Base-by-base conservation (phyloP, 306 rosid genomes). In the Acacia confusa region DNA sequence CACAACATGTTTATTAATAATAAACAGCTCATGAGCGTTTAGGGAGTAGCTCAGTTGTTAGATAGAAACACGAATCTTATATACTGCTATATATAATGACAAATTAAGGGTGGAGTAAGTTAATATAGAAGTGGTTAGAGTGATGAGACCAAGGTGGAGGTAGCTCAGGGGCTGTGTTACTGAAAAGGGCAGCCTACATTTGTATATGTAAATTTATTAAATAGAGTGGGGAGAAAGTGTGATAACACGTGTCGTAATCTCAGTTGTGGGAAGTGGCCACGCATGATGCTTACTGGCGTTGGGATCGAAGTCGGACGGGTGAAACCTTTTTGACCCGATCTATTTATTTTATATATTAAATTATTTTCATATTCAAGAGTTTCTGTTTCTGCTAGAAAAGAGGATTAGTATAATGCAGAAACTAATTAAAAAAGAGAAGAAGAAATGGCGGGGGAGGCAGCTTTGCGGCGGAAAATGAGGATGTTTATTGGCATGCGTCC, bases 391-490 rank as follows among this genome's bases (percentile, higher is more conserved):
- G 34, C 34, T 4, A 32, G 34, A 32, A 44, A 44, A 44, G 50
- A 44, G 16, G 4, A 44, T 44, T 44, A 12, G 6, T 3, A n/a
- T n/a, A n/a, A n/a, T 11, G 50, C 5, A 45, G 50, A 13, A 45
- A 45, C 14, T 45, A 12, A 45, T 13, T 47, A 47, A 47, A 14
- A 20, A 20, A 9, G 16, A 13, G 17, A 4, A 13, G 30, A 25
- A 25, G 36, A 61, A 3, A 13, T 25, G 36, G 38, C 12, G 27
- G 6, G 28, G 15, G 30, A 32, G 24, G 24, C 22, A 4, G 15
- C 48, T 78, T 78, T 78, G 75, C 68, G 82, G 75, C 75, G 81
- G 22, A 38, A 44, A 70, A 70, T 70, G 75, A 48, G 75, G 41
- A 66, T 66, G 74, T 78, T 66, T 38, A n/a, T n/a, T 17, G 40